These are phyloP conservation scores for Neurospora sp. DNA, from an alignment of 495 filamentous ascomycete species.

Conservation along the genomic window DNA sequence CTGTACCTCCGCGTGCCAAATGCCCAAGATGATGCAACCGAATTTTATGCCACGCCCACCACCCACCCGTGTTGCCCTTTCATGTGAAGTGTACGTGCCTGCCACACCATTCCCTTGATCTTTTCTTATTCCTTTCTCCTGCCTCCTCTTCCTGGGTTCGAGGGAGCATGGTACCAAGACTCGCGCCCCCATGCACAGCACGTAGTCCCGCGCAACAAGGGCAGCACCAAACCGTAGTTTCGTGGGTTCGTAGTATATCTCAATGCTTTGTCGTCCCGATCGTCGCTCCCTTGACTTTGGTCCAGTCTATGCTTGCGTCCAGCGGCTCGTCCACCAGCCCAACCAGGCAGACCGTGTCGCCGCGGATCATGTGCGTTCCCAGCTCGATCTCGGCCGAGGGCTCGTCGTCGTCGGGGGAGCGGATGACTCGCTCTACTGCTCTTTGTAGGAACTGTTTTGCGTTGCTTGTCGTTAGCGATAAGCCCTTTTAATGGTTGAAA, in stretches of 20 bases:
- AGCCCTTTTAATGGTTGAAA: not conserved
- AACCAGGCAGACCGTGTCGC: conserved; percentile 88
- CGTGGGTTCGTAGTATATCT: not conserved
- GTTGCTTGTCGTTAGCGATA: not conserved
- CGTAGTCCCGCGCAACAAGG: not conserved
- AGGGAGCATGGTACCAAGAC: not conserved
- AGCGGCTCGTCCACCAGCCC: conserved; percentile 83
- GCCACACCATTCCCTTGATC: not conserved
- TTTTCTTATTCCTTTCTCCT: not conserved
- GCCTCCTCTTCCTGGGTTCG: not conserved
- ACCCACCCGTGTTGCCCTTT: not conserved
- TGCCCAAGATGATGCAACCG: not conserved
- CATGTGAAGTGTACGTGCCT: not conserved
- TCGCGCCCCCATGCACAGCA: not conserved
- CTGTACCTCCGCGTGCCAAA: not conserved
- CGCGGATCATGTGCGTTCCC: conserved; percentile 84
- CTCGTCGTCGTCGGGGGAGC: conserved; percentile 70
- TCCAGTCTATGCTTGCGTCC: conserved; percentile 84
- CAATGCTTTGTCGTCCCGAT: conserved; percentile 72
- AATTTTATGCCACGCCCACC: not conserved
- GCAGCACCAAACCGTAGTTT: not conserved
- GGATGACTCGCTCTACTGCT: conserved; percentile 84
- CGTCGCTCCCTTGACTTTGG: conserved; percentile 72
- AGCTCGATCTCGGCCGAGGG: conserved; percentile 71
- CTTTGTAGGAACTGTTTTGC: conserved; percentile 53